Conservation (phyloP, 2,329 filamentous ascomycete genomes). For the Epichloe sylvatica region DNA sequence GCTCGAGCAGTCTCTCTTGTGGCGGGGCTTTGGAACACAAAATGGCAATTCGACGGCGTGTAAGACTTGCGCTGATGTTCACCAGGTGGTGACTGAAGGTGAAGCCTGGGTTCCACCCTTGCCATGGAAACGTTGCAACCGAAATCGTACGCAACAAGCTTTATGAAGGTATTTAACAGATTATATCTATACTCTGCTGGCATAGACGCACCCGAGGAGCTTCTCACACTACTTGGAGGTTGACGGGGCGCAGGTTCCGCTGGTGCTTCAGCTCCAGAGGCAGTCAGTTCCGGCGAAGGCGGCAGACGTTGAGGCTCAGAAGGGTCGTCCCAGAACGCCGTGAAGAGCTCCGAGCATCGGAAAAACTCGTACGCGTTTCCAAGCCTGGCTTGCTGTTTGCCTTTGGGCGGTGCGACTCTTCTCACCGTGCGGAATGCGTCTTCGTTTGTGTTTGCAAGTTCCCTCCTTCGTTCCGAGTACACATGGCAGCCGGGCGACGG, state of each 20-base stretch:
- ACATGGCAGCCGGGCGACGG: constrained; percentile 42
- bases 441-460: constrained; percentile 42
- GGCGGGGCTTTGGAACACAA: constrained; percentile 44
- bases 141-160: constrained; percentile 52
- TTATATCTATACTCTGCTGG: constrained; percentile 43
- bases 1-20: constrained; percentile 46
- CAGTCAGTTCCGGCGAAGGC: constrained; percentile 18
- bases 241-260: constrained; percentile 7
- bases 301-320: constrained; percentile 23
- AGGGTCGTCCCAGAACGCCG: constrained; percentile 49
- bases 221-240: constrained; percentile 21
- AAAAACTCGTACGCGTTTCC: constrained; percentile 55
- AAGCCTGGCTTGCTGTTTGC: constrained; percentile 38
- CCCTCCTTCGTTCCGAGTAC: constrained; percentile 44
- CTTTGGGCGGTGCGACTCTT: constrained; percentile 39
- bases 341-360: constrained; percentile 45
- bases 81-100: constrained; percentile 30
- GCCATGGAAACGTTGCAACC: constrained; percentile 45
- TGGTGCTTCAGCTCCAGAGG: constrained; percentile 9
- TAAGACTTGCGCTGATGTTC: constrained; percentile 32
- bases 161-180: constrained; percentile 45
- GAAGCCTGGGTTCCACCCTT: constrained; percentile 44
- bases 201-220: constrained; percentile 38
- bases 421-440: constrained; percentile 48
- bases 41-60: constrained; percentile 44